A percentile compares a stretch with the other conserved stretches of the same genome.
These are phyloP conservation scores for Erucastrum elatum DNA, from an alignment of 345 rosid genomes.

Conservation along the genomic window DNA sequence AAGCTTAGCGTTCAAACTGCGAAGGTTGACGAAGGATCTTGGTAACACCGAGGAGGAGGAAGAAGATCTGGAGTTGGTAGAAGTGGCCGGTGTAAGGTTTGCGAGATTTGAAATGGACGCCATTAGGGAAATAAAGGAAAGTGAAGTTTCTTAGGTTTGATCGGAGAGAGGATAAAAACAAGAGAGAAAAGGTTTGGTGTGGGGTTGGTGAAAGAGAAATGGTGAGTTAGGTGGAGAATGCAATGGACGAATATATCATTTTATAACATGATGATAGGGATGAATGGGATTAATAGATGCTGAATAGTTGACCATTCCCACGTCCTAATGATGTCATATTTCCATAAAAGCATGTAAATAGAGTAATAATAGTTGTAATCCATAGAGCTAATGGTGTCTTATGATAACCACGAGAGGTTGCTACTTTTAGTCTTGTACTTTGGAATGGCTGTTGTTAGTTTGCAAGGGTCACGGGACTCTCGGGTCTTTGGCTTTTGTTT, in stretches of 20 bases:
- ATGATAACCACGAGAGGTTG: constrained; percentile 33
- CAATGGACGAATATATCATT: constrained; percentile 5
- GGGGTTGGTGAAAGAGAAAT: constrained; percentile 33
- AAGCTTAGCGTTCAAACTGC: constrained; percentile 43
- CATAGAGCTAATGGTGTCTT: constrained; percentile 14
- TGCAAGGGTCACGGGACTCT: constrained; percentile 32
- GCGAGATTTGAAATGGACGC: constrained; percentile 84
- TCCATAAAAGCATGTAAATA: not conserved
- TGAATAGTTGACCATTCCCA: constrained; percentile 8
- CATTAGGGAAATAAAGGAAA: constrained; percentile 42
- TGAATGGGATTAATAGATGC: not conserved
- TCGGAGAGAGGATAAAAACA: constrained; percentile 28
- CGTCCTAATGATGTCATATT: constrained; percentile 9
- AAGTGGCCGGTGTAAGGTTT: constrained; percentile 41
- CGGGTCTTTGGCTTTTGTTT: constrained; percentile 7
- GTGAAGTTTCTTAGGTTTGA: constrained; percentile 21
- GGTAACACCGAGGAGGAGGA: constrained; percentile 38
- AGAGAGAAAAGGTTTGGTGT: not conserved
- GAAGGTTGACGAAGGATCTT: constrained; percentile 45
- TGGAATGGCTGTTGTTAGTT: constrained; percentile 21
- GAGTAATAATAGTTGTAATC: not conserved
- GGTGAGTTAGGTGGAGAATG: constrained; percentile 30
- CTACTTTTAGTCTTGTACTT: not conserved
- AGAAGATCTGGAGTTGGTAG: constrained; percentile 39
- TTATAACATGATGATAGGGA: not conserved